These are phyloP conservation scores for Podila epigama DNA, from an alignment of 192 early-diverging fungal genomes.

Conservation along the genomic window DNA sequence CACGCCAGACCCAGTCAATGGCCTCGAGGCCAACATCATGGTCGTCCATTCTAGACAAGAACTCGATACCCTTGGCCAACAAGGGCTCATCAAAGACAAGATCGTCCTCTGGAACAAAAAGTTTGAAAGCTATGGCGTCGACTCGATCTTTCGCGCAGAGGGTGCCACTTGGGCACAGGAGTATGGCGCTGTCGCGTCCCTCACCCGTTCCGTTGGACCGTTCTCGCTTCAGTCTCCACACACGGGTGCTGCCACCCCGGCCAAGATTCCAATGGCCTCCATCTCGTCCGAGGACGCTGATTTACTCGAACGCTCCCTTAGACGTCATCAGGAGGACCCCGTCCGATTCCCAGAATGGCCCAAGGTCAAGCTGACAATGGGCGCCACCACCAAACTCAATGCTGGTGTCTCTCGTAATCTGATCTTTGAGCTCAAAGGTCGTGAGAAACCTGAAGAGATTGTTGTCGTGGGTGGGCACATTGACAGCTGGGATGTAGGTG, in stretches of 20 bases:
- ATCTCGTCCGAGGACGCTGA: conserved; percentile 62
- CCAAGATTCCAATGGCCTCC: conserved; percentile 58
- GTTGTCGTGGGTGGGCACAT: conserved; percentile 66
- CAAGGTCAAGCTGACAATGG: conserved; percentile 55
- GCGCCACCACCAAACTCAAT: conserved; percentile 37
- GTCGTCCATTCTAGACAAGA: conserved; percentile 60
- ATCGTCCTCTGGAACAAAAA: conserved; percentile 58
- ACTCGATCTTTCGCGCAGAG: background rate
- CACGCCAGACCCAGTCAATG: conserved; percentile 44
- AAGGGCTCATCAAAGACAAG: conserved; percentile 47
- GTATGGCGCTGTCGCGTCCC: conserved; percentile 56
- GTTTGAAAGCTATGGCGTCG: conserved; percentile 22
- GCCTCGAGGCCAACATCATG: conserved; percentile 52
- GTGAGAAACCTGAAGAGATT: conserved; percentile 54
- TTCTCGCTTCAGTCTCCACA: conserved; percentile 56
- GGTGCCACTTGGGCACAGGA: conserved; percentile 41
- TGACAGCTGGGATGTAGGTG: conserved; percentile 50
- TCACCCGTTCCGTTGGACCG: conserved; percentile 56
- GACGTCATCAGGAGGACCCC: conserved; percentile 30
- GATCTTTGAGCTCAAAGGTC: conserved; percentile 60
- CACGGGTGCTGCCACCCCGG: conserved; percentile 54
- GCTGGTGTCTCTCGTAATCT: conserved; percentile 58
- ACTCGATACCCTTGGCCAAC: conserved; percentile 49
- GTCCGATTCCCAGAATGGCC: conserved; percentile 46
- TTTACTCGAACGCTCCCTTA: conserved; percentile 58